A percentile compares a stretch with the other conserved stretches of the same genome.
phyloP scores from a whole-genome alignment of 2,329 filamentous ascomycete genomes.

The Diaporthe eres region DNA sequence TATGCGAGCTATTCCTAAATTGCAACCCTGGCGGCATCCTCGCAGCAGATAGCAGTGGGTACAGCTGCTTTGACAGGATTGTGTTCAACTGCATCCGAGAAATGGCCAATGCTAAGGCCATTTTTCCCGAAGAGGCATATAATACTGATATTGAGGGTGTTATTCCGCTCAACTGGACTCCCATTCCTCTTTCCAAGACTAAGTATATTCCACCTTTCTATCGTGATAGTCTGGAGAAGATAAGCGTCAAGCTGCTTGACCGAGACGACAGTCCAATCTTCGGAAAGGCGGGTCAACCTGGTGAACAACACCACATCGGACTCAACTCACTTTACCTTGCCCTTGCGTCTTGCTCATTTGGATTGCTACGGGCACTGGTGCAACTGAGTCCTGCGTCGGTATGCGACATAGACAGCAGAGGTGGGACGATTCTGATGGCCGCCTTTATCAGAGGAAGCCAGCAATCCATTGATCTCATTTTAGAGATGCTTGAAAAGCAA shows the following conservation, averaged over 20 bases:
- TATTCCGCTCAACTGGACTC: background rate
- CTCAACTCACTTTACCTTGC: background rate
- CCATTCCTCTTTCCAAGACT: background rate
- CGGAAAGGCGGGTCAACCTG: too few relatives aligned
- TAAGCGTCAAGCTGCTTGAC: background rate
- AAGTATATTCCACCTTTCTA: background rate
- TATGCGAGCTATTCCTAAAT: background rate
- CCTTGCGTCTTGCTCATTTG: background rate
- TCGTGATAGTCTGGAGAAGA: background rate
- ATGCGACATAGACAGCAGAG: background rate
- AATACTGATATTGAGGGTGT: background rate
- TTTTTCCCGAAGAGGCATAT: background rate
- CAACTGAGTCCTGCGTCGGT: background rate
- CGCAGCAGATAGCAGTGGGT: background rate
- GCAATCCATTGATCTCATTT: background rate
- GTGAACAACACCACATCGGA: background rate
- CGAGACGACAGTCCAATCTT: background rate
- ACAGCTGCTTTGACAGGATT: background rate
- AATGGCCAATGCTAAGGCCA: background rate
- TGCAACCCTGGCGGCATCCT: background rate
- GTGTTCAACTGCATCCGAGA: background rate
- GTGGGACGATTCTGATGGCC: background rate
- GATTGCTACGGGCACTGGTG: background rate
- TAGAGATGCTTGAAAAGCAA: background rate
- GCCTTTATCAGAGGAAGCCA: background rate